phyloP scores from a whole-genome alignment of 768 basidiomycete genomes.

The Tricholoma flavovirens region DNA sequence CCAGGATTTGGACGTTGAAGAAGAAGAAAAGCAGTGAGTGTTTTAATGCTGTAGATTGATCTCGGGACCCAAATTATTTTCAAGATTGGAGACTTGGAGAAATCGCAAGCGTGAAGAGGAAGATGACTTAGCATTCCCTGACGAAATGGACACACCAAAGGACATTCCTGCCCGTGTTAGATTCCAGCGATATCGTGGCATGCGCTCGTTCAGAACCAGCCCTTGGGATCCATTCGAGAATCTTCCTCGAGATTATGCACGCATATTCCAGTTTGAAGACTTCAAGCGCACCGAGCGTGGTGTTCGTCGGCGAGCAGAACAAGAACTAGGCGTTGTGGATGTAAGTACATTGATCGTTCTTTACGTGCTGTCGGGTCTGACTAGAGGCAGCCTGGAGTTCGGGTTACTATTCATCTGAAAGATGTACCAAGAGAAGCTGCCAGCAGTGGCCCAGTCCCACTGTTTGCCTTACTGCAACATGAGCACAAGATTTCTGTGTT shows the following conservation, averaged over 20 bases:
- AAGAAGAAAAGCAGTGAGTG: constrained; percentile 82
- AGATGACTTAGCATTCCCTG: constrained; percentile 85
- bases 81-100: constrained; percentile 65
- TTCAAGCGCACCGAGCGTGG: constrained; percentile 79
- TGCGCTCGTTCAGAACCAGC: constrained; percentile 90
- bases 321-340: constrained; percentile 55
- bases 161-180: constrained; percentile 73
- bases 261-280: constrained; percentile 96
- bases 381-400: constrained; percentile 60
- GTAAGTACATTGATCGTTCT: constrained; percentile 34
- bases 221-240: constrained; percentile 99
- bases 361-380: neutral
- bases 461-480: constrained; percentile 86
- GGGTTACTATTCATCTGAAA: constrained; percentile 73
- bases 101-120: constrained; percentile 69
- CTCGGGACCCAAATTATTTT: constrained; percentile 8
- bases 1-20: constrained; percentile 75
- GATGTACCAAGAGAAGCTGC: constrained; percentile 65
- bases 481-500: constrained; percentile 94
- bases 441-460: constrained; percentile 44
- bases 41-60: neutral
- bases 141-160: constrained; percentile 92
- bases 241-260: constrained; percentile 86
- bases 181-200: constrained; percentile 88
- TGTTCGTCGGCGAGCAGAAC: constrained; percentile 60